Evolutionary conservation across 441 rosid genomes (phyloP).

Genomic region (Adansonia madagascariensis): DNA sequence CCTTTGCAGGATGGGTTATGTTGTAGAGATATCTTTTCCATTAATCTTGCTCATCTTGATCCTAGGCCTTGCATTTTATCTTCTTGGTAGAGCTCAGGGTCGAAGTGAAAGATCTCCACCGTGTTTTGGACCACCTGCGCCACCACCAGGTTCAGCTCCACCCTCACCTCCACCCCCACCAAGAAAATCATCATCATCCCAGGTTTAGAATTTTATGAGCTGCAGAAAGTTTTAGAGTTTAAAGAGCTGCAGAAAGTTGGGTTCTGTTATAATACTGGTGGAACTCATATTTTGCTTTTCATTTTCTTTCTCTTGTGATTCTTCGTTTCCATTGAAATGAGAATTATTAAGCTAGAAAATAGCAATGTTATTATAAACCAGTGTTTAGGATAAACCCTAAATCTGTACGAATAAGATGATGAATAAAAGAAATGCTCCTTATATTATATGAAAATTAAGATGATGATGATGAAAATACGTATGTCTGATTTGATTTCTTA

Average conservation of each 20-base stretch:
- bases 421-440: too few species aligned
- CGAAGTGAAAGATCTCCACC: slow-evolving; percentile 29
- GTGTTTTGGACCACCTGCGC: slow-evolving; percentile 36
- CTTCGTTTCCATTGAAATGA: too few species aligned
- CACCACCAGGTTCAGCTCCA: slow-evolving; percentile 30
- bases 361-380: too few species aligned
- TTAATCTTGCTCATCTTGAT: slow-evolving; percentile 48
- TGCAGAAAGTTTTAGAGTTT: too few species aligned
- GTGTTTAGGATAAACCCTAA: too few species aligned
- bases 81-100: slow-evolving; percentile 45
- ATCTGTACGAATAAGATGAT: too few species aligned
- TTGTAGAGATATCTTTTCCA: slow-evolving; percentile 46
- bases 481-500: too few species aligned
- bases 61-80: slow-evolving; percentile 48
- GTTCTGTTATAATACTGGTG: background rate
- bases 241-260: background rate
- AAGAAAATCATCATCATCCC: slow-evolving; percentile 4
- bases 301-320: too few species aligned
- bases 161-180: slow-evolving; percentile 6
- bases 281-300: too few species aligned
- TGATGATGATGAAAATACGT: too few species aligned
- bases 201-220: background rate
- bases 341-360: too few species aligned
- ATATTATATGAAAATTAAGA: too few species aligned
- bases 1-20: slow-evolving; percentile 38